Percentiles rank a stretch among this genome's conserved stretches.
Evolutionary conservation across 2,329 filamentous ascomycete species (phyloP).

Genomic region (Arthrobotrys pseudoclavata): DNA sequence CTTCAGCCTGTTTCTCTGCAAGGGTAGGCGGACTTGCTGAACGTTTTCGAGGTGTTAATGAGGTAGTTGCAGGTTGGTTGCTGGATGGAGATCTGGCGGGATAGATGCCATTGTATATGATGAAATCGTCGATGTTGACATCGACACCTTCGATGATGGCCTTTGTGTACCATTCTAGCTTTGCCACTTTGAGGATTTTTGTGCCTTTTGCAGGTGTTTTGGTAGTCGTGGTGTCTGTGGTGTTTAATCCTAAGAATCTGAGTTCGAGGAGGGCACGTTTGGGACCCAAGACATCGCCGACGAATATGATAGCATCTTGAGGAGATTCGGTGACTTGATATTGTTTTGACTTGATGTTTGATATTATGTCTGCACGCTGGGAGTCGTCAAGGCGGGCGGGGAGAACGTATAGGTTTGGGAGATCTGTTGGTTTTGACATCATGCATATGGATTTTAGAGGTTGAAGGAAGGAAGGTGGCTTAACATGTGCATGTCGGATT

Average conservation of each 20-base stretch:
- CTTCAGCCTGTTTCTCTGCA: constrained; percentile 37
- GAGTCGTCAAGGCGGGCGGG: constrained; percentile 75
- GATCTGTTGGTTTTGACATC: constrained; percentile 66
- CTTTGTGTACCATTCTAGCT: constrained; percentile 73
- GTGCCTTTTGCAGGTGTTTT: constrained; percentile 22
- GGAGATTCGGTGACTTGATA: constrained; percentile 19
- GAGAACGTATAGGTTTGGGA: constrained; percentile 80
- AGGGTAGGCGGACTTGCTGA: constrained; percentile 28
- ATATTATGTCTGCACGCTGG: constrained; percentile 78
- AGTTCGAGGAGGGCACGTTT: constrained; percentile 83
- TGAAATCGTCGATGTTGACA: constrained; percentile 70
- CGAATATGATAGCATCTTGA: constrained; percentile 77
- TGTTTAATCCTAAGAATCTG: constrained; percentile 74
- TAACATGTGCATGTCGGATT: constrained; percentile 44
- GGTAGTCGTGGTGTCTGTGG: constrained; percentile 68
- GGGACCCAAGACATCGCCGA: constrained; percentile 79
- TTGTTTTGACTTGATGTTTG: constrained; percentile 63
- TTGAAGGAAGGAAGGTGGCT: not conserved
- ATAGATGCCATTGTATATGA: constrained; percentile 70
- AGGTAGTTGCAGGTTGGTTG: constrained; percentile 35
- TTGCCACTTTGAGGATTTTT: constrained; percentile 70
- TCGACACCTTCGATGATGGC: constrained; percentile 68
- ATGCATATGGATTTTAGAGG: not conserved
- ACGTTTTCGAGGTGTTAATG: constrained; percentile 36
- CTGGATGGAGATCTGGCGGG: constrained; percentile 20